Conservation (phyloP, 2,329 filamentous ascomycete species). For the Albophoma yamanashiensis region DNA sequence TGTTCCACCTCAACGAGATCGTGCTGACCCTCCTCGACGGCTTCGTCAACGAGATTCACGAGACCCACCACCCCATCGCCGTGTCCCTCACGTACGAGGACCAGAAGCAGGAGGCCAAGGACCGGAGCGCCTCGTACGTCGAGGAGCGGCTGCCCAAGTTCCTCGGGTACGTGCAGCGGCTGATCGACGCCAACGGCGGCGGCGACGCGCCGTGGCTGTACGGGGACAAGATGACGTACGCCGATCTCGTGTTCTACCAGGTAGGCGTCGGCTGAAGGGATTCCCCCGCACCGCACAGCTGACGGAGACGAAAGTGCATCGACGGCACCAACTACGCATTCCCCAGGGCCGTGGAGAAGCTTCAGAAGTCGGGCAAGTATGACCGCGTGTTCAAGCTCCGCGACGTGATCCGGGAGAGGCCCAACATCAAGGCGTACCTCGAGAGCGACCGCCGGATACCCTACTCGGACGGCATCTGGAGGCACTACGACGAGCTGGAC, state of each 20-base stretch:
- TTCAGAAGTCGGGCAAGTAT: slow-evolving; percentile 47
- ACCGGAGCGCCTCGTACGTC: slow-evolving; percentile 46
- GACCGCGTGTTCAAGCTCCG: slow-evolving; percentile 53
- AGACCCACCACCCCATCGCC: slow-evolving; percentile 64
- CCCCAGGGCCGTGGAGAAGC: slow-evolving; percentile 50
- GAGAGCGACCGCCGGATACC: slow-evolving; percentile 49
- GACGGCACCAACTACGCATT: slow-evolving; percentile 57
- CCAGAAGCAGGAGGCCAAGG: slow-evolving; percentile 57
- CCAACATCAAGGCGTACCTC: slow-evolving; percentile 58
- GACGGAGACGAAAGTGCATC: slow-evolving; percentile 26
- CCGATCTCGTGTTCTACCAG: slow-evolving; percentile 65
- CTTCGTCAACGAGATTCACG: slow-evolving; percentile 60
- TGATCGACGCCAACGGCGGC: slow-evolving; percentile 44
- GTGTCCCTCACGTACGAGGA: slow-evolving; percentile 57
- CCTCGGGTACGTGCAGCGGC: slow-evolving; percentile 58
- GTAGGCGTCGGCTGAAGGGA: slow-evolving; percentile 22
- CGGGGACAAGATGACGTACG: slow-evolving; percentile 54
- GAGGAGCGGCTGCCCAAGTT: slow-evolving; percentile 60
- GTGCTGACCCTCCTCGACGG: slow-evolving; percentile 61
- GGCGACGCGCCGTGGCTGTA: slow-evolving; percentile 55
- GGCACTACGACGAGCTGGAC: slow-evolving; percentile 58
- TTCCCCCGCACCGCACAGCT: not conserved
- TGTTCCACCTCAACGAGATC: slow-evolving; percentile 52
- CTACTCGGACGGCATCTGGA: slow-evolving; percentile 57
- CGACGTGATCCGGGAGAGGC: slow-evolving; percentile 48